Conservation (phyloP, 331 rosid species). For the Quercus lobata region DNA sequence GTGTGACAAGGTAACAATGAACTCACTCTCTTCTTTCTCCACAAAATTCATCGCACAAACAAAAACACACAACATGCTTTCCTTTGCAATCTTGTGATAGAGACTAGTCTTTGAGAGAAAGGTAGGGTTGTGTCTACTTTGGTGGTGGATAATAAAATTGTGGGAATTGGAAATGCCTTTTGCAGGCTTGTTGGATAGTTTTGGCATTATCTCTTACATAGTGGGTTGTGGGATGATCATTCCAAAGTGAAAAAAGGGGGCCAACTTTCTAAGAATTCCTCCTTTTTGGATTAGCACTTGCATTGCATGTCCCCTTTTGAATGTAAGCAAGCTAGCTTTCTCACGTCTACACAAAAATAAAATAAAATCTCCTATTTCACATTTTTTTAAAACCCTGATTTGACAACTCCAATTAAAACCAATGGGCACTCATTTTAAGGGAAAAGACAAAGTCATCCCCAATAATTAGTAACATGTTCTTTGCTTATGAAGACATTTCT, state of each 20-base stretch:
- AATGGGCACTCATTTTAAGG: neutral
- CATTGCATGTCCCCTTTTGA: constrained; percentile 63
- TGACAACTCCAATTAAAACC: neutral
- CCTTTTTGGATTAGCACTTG: constrained; percentile 43
- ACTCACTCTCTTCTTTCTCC: constrained; percentile 15
- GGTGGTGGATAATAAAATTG: constrained; percentile 18
- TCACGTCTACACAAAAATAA: constrained; percentile 22
- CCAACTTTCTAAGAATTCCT: constrained; percentile 75
- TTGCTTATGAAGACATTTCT: neutral
- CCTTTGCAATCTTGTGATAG: constrained; percentile 43
- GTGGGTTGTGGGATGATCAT: constrained; percentile 39
- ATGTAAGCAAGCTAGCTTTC: constrained; percentile 34
- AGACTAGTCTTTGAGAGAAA: constrained; percentile 38
- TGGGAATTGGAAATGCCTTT: constrained; percentile 23
- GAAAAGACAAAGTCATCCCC: neutral
- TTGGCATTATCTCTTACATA: constrained; percentile 14
- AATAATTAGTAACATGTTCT: neutral
- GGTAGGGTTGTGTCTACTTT: constrained; percentile 4
- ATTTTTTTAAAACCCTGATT: neutral
- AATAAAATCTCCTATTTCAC: constrained; percentile 7
- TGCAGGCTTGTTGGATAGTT: constrained; percentile 15
- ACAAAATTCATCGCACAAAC: constrained; percentile 8
- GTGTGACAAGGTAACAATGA: constrained; percentile 18
- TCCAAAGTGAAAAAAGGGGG: constrained; percentile 58
- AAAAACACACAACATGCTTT: constrained; percentile 19